Base-by-base conservation (phyloP, 768 basidiomycete genomes). In the Kwoniella bestiolae region DNA sequence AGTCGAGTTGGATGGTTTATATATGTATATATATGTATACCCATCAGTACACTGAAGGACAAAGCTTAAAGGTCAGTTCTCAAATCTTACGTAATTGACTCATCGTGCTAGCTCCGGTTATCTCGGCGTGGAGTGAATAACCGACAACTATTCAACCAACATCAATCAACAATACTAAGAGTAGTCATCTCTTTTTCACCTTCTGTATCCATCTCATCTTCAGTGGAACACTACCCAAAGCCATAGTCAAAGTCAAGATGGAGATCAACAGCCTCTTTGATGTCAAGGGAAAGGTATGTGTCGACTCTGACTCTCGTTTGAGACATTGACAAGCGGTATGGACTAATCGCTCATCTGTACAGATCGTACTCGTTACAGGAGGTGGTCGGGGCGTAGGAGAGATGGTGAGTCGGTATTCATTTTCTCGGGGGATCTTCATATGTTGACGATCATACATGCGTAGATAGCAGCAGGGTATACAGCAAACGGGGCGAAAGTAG, bases 331-430 rank as follows among this genome's bases (percentile, higher is more conserved):
- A 5, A 4, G 26, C 41, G 35, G 8, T 5, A 21, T 32, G 29
- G 56, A 34, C 45, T 14, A 2, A 28, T 14, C 32, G 26, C 45
- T 49, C 23, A 32, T 21, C 35, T 11, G 16, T 31, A 35, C 38
- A 79, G 76, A 75, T 81, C 16, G 87, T 88, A 4, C 82, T 90
- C 25, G 83, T 88, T 41, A 89, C 88, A 3, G 89, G 89, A 6
- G 89, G 88, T 11, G 87, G 85, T 29, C 82, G 86, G 63, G 88
- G 88, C 5, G 84, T 89, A 31, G 88, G 89, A 4, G 88, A 87
- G 81, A 87, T 87, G 86, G 86, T 85, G 55, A 66, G 82, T 78
- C 41, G 12, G 59, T 23, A 9, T 25, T 52, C 35, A 16, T 31
- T 45, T 38, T 28, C 12, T 49, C 28, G 23, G 29, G 14, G 51